phyloP scores from a whole-genome alignment of 176 grass and related monocot genomes.

The Rhipidocladum racemiflorum region DNA sequence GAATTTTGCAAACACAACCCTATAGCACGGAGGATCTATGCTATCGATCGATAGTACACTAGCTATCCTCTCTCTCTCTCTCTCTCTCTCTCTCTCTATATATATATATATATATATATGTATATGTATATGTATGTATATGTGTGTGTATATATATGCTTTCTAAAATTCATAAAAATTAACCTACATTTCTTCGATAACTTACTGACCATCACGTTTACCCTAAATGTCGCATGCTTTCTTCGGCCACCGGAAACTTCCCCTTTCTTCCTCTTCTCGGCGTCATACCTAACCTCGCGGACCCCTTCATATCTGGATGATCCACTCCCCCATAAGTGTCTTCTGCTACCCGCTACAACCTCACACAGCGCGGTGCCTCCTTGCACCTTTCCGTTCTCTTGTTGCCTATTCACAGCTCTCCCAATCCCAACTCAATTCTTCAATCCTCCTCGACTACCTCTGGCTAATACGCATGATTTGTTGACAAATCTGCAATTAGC shows the following conservation, averaged over 20 bases:
- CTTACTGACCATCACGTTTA: fast-evolving
- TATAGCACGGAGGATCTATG: too few relatives aligned
- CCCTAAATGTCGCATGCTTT: fast-evolving
- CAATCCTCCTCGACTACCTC: fast-evolving
- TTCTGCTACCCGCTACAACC: fast-evolving
- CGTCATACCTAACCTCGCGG: neutral
- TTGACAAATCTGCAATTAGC: fast-evolving
- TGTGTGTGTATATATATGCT: too few relatives aligned
- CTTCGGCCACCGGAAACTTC: fast-evolving
- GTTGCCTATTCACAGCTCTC: fast-evolving
- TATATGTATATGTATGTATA: neutral
- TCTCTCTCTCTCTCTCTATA: too few relatives aligned
- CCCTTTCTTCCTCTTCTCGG: fast-evolving
- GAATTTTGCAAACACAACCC: too few relatives aligned
- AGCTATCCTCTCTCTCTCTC: too few relatives aligned
- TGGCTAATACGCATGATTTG: fast-evolving
- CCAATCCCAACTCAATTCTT: neutral
- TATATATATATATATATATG: too few relatives aligned
- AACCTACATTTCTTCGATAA: neutral
- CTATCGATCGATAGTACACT: too few relatives aligned
- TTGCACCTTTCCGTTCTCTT: neutral
- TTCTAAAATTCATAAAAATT: too few relatives aligned
- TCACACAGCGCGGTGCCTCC: neutral
- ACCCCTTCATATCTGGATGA: neutral
- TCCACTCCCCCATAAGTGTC: neutral